phyloP scores from a whole-genome alignment of 305 asterid species.

The Fraxinus floribunda region DNA sequence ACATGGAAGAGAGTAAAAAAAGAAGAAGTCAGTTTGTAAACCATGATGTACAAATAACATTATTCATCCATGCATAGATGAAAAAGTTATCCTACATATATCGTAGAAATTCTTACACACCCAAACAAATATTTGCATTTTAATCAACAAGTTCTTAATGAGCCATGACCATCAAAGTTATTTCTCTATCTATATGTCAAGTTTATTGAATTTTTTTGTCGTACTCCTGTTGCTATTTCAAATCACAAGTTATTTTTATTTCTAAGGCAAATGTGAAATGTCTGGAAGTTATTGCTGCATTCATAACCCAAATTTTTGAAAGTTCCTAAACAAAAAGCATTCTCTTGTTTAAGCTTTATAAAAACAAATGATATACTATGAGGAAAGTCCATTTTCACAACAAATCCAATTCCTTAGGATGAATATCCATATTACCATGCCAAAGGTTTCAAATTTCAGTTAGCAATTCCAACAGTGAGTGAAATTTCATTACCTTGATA shows the following conservation, averaged over 20 bases:
- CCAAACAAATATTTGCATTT: not conserved
- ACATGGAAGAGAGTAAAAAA: no score
- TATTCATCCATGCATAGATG: not conserved
- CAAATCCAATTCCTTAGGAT: not conserved
- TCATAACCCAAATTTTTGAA: not conserved
- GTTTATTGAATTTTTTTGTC: not conserved
- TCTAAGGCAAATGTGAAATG: not conserved
- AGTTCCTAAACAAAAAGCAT: not conserved
- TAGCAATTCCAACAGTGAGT: not conserved
- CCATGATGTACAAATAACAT: not conserved
- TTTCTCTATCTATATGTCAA: not conserved
- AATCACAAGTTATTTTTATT: not conserved
- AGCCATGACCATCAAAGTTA: not conserved
- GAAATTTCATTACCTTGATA: conserved; percentile 59
- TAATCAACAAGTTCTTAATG: not conserved
- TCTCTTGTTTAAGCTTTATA: not conserved
- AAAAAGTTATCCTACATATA: not conserved
- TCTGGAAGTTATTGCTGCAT: not conserved
- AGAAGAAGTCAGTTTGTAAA: no score
- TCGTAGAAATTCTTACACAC: not conserved
- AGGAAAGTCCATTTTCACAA: not conserved
- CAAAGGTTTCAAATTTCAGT: conserved; percentile 8
- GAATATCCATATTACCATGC: not conserved
- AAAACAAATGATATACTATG: not conserved
- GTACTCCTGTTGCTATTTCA: not conserved